Evolutionary conservation across 768 basidiomycete species (phyloP).

Genomic region (Daedalea quercina): DNA sequence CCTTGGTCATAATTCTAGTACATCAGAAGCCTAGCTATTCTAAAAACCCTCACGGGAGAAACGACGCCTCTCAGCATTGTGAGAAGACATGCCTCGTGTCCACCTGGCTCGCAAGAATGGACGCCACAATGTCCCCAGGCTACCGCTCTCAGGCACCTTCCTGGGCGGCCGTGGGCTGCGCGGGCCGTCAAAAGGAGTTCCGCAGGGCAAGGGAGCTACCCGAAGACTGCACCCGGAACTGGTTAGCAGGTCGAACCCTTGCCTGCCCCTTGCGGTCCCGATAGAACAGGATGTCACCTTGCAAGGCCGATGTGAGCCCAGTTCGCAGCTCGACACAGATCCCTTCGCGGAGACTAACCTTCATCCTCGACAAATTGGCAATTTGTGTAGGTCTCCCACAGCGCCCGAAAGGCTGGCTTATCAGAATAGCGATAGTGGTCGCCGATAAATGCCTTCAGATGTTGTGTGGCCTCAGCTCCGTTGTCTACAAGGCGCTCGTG

Average conservation of each 20-base stretch:
- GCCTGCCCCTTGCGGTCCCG: conserved; percentile 19
- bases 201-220: background rate
- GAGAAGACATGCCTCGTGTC: background rate
- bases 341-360: conserved; percentile 15
- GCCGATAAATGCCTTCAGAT: conserved; percentile 25
- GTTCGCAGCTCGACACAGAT: background rate
- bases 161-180: background rate
- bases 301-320: background rate
- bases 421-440: conserved; percentile 26
- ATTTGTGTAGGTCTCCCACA: conserved; percentile 28
- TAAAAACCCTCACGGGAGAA: background rate
- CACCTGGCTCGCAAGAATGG: background rate
- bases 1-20: too few relatives aligned
- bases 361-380: conserved; percentile 31
- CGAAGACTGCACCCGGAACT: background rate
- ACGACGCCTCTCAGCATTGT: background rate
- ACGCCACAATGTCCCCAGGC: background rate
- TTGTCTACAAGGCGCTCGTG: conserved; percentile 16
- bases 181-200: background rate
- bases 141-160: too few relatives aligned
- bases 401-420: conserved; percentile 24
- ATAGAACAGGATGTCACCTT: conserved; percentile 22
- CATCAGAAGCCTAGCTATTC: background rate
- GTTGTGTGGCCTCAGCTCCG: conserved; percentile 25
- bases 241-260: conserved; percentile 12